phyloP scores from a whole-genome alignment of 192 early-diverging fungal species.

The Umbelopsis isabellina region DNA sequence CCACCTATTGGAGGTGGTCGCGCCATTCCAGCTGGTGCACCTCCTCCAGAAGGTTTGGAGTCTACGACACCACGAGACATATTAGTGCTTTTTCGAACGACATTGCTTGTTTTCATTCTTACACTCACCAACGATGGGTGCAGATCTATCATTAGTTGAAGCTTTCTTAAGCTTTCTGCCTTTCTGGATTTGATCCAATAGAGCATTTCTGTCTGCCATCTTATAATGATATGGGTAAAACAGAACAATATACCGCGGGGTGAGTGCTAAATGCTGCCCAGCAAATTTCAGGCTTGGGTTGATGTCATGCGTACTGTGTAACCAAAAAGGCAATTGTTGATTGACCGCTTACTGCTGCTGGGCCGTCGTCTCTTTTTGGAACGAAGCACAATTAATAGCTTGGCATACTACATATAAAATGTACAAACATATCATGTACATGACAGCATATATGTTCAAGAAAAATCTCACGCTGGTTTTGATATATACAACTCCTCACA shows the following conservation, averaged over 20 bases:
- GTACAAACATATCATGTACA: too few species aligned
- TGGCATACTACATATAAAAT: too few species aligned
- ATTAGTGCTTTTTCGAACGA: not conserved
- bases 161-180: conserved; percentile 70
- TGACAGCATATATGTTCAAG: too few species aligned
- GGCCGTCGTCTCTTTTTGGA: too few species aligned
- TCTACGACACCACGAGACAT: conserved; percentile 6
- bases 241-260: not conserved
- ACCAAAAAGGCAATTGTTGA: not conserved
- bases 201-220: conserved; percentile 41
- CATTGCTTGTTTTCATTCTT: too few species aligned
- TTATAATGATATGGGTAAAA: not conserved
- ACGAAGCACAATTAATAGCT: too few species aligned
- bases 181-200: conserved; percentile 75
- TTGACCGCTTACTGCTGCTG: not conserved
- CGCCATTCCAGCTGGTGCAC: conserved; percentile 28
- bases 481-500: too few species aligned
- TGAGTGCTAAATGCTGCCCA: not conserved
- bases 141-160: conserved; percentile 74
- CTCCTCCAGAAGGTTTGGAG: conserved; percentile 19
- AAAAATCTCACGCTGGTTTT: too few species aligned
- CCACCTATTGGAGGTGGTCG: conserved; percentile 34
- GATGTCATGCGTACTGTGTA: conserved; percentile 12
- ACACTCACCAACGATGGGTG: conserved; percentile 50
- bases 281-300: not conserved